Conservation (phyloP, 257 asterid species). For the Solanum chiquidenum region DNA sequence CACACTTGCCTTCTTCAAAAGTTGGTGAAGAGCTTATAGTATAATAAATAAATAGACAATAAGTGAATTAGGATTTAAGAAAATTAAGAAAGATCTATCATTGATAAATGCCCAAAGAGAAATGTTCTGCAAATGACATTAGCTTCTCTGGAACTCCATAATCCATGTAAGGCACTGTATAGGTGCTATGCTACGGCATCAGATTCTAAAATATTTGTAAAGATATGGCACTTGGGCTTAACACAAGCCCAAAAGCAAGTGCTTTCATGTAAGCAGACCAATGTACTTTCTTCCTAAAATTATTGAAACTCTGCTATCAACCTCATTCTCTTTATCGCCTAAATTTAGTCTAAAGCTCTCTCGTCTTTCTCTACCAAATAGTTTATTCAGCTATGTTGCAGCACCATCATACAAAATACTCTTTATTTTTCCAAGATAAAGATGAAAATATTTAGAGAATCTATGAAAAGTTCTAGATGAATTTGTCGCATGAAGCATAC, state of each 20-base stretch:
- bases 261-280: neutral
- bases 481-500: neutral
- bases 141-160: neutral
- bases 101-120: neutral
- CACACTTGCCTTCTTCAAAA: neutral
- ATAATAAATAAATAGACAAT: neutral
- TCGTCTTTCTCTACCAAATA: neutral
- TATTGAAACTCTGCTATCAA: neutral
- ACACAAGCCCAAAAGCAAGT: neutral
- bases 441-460: neutral
- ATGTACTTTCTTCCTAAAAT: neutral
- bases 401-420: neutral
- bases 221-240: neutral
- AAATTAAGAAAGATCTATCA: neutral
- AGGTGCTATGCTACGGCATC: neutral
- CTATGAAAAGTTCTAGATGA: neutral
- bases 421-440: neutral
- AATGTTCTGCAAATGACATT: neutral
- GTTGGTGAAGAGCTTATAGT: neutral
- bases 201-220: neutral
- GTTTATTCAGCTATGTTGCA: neutral
- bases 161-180: neutral
- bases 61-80: neutral
- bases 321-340: neutral
- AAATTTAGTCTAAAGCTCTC: neutral